Base-by-base conservation (phyloP, 164 flowering plant genomes). In the Aristolochia californica region DNA sequence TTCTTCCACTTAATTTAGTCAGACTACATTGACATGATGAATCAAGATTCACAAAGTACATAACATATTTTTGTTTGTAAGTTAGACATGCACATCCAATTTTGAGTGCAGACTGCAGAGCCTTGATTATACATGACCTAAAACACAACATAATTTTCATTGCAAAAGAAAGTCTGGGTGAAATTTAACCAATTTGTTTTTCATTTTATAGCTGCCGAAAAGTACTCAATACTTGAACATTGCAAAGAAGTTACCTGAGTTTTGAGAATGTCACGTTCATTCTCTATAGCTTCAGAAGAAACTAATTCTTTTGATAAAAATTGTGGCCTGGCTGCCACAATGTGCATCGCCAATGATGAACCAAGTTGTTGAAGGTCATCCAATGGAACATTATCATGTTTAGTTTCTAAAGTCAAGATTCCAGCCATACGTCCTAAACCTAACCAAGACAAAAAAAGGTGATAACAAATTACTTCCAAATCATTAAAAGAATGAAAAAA, bases 391-490 rank as follows among this genome's bases (percentile, higher is more conserved):
- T 64, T 77, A 21, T 58, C 67, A 66, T 75, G 77, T 62, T 85
- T 93, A 49, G 74, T 75, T 65, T 89, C 85, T 45, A 93, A 84
- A 47, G 95, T 79, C 50, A 93, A 38, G 64, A 89, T 60, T 67
- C 95, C 95, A 73, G 93, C 90, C 67, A 93, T 81, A 17, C 97
- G 90, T 60, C 99, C 99, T 73, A 93, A 74, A 66, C 97, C 99
- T 89, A 65, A 54, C 55, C 15, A 49, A 20, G 18, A 26, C 17
- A 27, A 27, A 54, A 25, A 2, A 15, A n/a, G n/a, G 40, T 34
- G 10, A 34, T 12, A 34, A 9, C 40, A 34, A 34, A 34, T 34
- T 5, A 34, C 40, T 34, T 7, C n/a, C 10, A 8, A 5, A 34
- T 34, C 10, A 28, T 28, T 28, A 28, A 2, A 28, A 12, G 10